Evolutionary conservation across 2,329 filamentous ascomycete genomes (phyloP).

Genomic region (Teratosphaeria destructans): DNA sequence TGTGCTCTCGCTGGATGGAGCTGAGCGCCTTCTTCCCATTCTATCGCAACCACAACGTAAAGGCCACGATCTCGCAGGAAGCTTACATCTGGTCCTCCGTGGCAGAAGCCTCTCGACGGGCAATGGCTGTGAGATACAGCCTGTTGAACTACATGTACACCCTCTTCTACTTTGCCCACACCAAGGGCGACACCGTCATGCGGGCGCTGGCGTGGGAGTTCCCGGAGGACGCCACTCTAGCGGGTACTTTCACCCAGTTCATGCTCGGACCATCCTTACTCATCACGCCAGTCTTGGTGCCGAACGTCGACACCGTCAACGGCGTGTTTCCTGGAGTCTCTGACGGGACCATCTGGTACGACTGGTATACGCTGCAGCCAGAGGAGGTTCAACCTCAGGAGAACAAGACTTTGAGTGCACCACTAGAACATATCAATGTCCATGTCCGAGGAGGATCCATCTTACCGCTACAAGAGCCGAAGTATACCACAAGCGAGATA

Average conservation of each 20-base stretch:
- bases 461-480: constrained; percentile 13
- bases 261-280: constrained; percentile 54
- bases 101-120: constrained; percentile 47
- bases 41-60: constrained; percentile 59
- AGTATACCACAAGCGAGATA: constrained; percentile 12
- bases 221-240: constrained; percentile 54
- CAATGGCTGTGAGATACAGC: constrained; percentile 59
- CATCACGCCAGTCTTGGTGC: constrained; percentile 54
- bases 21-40: constrained; percentile 62
- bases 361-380: constrained; percentile 57
- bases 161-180: constrained; percentile 55
- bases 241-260: constrained; percentile 56
- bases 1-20: constrained; percentile 22
- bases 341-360: constrained; percentile 55
- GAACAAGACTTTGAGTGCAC: constrained; percentile 18
- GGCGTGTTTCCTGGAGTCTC: constrained; percentile 58
- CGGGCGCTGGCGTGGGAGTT: constrained; percentile 64
- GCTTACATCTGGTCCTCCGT: constrained; percentile 57
- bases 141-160: constrained; percentile 66
- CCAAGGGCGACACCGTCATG: constrained; percentile 56
- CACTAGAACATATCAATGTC: constrained; percentile 17
- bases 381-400: constrained; percentile 37
- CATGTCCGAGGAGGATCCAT: constrained; percentile 15
- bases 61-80: constrained; percentile 52
- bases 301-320: constrained; percentile 47